A percentile compares a stretch with the other conserved stretches of the same genome.
phyloP scores from a whole-genome alignment of 1,139 yeast genomes.

The Yamadazyma atmosphaerica region DNA sequence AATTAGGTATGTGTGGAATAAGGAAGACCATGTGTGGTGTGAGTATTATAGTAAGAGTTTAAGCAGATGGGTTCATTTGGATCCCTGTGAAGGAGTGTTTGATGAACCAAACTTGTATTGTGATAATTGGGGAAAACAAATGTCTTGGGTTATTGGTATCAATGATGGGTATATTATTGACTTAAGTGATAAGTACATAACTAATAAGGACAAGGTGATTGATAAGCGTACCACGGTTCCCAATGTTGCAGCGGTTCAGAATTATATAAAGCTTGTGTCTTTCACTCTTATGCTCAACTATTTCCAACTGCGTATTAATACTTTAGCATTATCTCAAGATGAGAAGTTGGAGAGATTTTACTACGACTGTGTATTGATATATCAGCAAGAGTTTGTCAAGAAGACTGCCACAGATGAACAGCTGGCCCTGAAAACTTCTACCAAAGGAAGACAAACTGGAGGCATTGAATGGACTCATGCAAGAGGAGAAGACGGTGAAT shows the following conservation, averaged over 20 bases:
- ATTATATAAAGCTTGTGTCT: conserved; percentile 41
- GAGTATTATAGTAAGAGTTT: conserved; percentile 70
- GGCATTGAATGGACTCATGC: conserved; percentile 67
- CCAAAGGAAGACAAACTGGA: conserved; percentile 70
- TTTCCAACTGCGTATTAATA: conserved; percentile 8
- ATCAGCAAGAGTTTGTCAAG: conserved; percentile 20
- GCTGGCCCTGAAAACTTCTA: conserved; percentile 6
- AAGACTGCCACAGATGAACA: conserved; percentile 8
- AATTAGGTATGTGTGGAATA: conserved; percentile 78
- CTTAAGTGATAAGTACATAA: conserved; percentile 68
- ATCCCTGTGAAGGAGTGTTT: conserved; percentile 82
- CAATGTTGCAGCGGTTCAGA: conserved; percentile 37
- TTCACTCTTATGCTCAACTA: conserved; percentile 30
- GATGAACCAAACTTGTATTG: conserved; percentile 80
- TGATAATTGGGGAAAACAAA: conserved; percentile 88
- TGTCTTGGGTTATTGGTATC: conserved; percentile 83
- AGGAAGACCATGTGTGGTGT: conserved; percentile 96
- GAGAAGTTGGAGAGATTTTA: conserved; percentile 19
- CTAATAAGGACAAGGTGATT: conserved; percentile 48
- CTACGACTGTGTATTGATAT: conserved; percentile 25
- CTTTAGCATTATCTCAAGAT: neutral
- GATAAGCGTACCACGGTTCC: conserved; percentile 46
- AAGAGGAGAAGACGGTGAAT: conserved; percentile 73
- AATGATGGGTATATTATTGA: conserved; percentile 63
- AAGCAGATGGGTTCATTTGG: conserved; percentile 82